These are phyloP conservation scores for Sugiyamaella boreocaroliniensis DNA, from an alignment of 805 yeast species.

Conservation along the genomic window DNA sequence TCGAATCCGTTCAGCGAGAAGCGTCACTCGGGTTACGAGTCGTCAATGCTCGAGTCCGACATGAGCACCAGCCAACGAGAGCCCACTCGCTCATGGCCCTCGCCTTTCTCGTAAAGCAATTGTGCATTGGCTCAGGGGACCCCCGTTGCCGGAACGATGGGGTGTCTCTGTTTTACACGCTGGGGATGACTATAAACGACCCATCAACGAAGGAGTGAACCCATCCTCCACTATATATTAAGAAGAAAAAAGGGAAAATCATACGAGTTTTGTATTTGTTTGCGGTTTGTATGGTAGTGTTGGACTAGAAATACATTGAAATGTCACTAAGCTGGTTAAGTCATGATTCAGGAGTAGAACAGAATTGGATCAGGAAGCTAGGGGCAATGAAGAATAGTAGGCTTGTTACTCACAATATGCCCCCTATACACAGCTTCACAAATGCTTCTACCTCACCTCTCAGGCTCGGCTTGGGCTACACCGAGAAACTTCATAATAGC, in stretches of 20 bases:
- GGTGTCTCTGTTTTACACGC: neutral
- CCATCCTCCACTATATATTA: neutral
- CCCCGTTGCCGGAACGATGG: neutral
- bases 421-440: no score
- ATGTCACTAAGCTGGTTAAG: neutral
- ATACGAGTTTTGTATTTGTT: neutral
- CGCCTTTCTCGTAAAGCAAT: conserved; percentile 3
- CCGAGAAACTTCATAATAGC: neutral
- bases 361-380: neutral
- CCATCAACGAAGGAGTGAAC: neutral
- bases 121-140: neutral
- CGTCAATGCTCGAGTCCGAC: neutral
- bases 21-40: conserved; percentile 10
- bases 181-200: neutral
- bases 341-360: neutral
- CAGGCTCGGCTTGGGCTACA: neutral
- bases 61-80: neutral
- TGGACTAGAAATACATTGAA: neutral
- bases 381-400: neutral
- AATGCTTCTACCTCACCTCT: no score
- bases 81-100: neutral
- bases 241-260: neutral
- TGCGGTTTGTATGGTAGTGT: neutral
- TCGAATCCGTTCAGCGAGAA: conserved; percentile 14
- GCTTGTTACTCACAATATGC: no score